Conservation (phyloP, 106 monocot species). For the Dendrobium chrysotoxum region DNA sequence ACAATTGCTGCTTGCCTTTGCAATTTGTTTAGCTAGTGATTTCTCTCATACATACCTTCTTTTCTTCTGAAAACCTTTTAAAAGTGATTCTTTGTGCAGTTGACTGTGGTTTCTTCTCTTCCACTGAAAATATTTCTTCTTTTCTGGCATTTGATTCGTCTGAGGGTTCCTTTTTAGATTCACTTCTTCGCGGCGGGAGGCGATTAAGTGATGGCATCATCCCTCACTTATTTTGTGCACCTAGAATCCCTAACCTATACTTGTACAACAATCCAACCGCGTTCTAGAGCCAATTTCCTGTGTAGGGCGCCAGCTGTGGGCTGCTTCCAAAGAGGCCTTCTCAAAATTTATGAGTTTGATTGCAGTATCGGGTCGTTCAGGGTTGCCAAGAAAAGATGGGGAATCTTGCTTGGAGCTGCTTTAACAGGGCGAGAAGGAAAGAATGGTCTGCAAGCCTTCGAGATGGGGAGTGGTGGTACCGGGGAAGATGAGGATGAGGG, state of each 20-base stretch:
- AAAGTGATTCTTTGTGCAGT: too few species aligned
- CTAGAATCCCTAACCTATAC: background rate
- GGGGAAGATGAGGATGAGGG: background rate
- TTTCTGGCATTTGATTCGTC: too few species aligned
- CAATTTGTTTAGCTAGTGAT: too few species aligned
- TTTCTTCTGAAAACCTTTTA: too few species aligned
- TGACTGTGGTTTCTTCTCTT: too few species aligned
- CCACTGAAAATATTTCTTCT: too few species aligned
- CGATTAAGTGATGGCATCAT: background rate
- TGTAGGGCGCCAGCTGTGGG: background rate
- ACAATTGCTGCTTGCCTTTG: too few species aligned
- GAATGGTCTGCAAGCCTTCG: background rate
- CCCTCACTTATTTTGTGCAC: background rate
- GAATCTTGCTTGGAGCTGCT: background rate
- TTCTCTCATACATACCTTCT: too few species aligned
- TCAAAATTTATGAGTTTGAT: background rate
- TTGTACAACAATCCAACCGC: background rate
- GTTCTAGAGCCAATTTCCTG: background rate
- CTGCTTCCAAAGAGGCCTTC: background rate
- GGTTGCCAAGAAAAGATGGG: background rate
- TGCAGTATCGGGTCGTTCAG: background rate
- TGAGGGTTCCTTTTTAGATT: too few species aligned
- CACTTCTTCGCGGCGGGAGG: background rate
- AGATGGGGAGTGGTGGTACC: constrained; percentile 9
- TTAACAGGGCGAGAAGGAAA: background rate